Evolutionary conservation across 805 yeast genomes (phyloP).

Genomic region (Spencermartinsiella europaea): DNA sequence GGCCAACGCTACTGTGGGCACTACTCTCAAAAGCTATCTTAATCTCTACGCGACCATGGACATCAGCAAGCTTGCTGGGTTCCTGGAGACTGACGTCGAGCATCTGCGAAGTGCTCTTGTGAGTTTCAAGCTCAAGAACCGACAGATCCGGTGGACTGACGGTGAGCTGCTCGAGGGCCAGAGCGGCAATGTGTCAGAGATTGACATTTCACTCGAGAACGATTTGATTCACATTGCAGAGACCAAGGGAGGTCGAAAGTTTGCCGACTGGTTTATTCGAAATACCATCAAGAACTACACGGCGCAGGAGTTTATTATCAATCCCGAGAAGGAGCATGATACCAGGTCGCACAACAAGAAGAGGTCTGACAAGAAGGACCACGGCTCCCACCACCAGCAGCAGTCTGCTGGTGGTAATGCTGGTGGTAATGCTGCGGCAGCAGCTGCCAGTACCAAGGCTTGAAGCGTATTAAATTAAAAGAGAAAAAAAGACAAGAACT

Average conservation of each 20-base stretch:
- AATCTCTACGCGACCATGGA: constrained; percentile 45
- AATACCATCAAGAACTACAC: constrained; percentile 42
- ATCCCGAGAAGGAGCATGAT: constrained; percentile 21
- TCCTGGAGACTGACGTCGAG: constrained; percentile 35
- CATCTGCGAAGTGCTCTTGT: constrained; percentile 37
- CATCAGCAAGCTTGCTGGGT: constrained; percentile 36
- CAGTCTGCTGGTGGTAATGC: constrained; percentile 1
- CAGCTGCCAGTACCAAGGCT: not conserved
- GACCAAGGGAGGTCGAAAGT: constrained; percentile 41
- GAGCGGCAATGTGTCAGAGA: constrained; percentile 37
- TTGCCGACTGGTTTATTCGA: constrained; percentile 48
- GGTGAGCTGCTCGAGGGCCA: constrained; percentile 41
- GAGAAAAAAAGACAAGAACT: too few relatives aligned
- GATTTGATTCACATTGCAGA: constrained; percentile 43
- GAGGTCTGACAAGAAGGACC: constrained; percentile 7
- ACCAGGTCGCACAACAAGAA: constrained; percentile 5
- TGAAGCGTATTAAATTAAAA: too few relatives aligned
- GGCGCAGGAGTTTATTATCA: constrained; percentile 39
- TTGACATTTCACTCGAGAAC: constrained; percentile 39
- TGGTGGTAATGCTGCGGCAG: too few relatives aligned
- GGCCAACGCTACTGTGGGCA: constrained; percentile 34
- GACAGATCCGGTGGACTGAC: constrained; percentile 41
- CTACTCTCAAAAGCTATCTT: constrained; percentile 41
- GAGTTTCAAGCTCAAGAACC: constrained; percentile 42
- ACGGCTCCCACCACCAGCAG: not conserved